These are phyloP conservation scores for Orbilia ellipsospora DNA, from an alignment of 2,329 filamentous ascomycete species.

Conservation along the genomic window DNA sequence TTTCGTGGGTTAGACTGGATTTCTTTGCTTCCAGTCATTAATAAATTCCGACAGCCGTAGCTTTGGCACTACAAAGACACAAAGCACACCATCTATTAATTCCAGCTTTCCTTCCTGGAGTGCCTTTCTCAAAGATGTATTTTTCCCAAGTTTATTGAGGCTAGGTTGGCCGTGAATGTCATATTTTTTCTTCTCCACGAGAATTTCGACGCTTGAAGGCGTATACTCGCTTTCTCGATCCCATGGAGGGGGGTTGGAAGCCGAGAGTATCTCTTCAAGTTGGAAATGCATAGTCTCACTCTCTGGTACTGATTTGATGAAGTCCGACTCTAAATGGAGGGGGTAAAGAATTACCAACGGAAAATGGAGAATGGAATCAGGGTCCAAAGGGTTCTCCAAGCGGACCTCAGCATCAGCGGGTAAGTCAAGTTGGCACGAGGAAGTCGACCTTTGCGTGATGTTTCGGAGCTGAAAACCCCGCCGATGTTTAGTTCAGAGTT, in stretches of 20 bases:
- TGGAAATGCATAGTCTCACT: conserved; percentile 79
- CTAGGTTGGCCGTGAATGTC: conserved; percentile 63
- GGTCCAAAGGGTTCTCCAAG: conserved; percentile 78
- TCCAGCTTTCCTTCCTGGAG: conserved; percentile 81
- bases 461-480: conserved; percentile 60
- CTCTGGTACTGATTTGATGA: conserved; percentile 88
- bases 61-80: conserved; percentile 83
- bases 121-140: conserved; percentile 79
- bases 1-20: conserved; percentile 58
- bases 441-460: conserved; percentile 22
- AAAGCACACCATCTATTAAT: conserved; percentile 85
- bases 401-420: conserved; percentile 78
- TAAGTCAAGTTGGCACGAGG: conserved; percentile 76
- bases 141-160: conserved; percentile 89
- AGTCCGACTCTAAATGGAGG: conserved; percentile 81
- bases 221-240: conserved; percentile 76
- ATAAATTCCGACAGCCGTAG: conserved; percentile 79
- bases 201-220: conserved; percentile 77
- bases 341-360: conserved; percentile 89
- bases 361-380: conserved; percentile 77
- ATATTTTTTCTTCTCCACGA: conserved; percentile 82
- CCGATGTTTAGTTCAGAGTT: neutral
- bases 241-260: conserved; percentile 77
- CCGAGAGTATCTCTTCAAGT: conserved; percentile 78
- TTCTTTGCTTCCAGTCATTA: conserved; percentile 82